A percentile compares a stretch with the other conserved stretches of the same genome.
These are phyloP conservation scores for Termitomyces sp. DNA, from an alignment of 1,284 basidiomycete species.

Conservation along the genomic window DNA sequence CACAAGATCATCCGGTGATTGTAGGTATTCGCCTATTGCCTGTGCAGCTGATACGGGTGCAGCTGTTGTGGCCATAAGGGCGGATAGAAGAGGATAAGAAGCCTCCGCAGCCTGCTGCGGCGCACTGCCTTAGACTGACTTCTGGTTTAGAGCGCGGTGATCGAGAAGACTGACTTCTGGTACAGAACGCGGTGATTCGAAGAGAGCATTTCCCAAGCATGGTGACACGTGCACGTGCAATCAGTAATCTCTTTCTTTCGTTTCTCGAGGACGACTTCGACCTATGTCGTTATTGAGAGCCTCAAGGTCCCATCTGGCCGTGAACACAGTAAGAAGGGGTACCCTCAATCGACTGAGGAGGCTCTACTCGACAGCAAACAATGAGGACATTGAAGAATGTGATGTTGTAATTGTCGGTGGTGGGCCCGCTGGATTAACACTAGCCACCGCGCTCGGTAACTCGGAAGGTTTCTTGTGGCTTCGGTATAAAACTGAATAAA, in stretches of 20 bases:
- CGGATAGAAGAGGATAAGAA: neutral
- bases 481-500: conserved; percentile 3
- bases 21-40: conserved; percentile 80
- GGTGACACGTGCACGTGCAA: conserved; percentile 8
- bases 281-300: conserved; percentile 3
- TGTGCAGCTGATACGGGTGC: conserved; percentile 73
- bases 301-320: conserved; percentile 5
- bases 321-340: neutral
- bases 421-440: conserved; percentile 86
- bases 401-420: conserved; percentile 95
- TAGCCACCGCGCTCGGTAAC: conserved; percentile 84
- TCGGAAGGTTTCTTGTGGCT: conserved; percentile 10
- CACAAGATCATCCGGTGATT: conserved; percentile 90
- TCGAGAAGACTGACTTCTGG: conserved; percentile 1
- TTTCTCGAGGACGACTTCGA: neutral
- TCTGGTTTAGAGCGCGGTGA: neutral
- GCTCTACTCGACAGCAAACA: conserved; percentile 12
- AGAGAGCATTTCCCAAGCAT: neutral
- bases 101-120: conserved; percentile 7
- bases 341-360: neutral
- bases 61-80: conserved; percentile 31
- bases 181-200: neutral
- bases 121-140: neutral
- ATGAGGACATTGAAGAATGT: conserved; percentile 39
- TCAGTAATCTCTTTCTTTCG: neutral